Conservation (phyloP, 1,284 basidiomycete genomes). For the Boletus putidus region DNA sequence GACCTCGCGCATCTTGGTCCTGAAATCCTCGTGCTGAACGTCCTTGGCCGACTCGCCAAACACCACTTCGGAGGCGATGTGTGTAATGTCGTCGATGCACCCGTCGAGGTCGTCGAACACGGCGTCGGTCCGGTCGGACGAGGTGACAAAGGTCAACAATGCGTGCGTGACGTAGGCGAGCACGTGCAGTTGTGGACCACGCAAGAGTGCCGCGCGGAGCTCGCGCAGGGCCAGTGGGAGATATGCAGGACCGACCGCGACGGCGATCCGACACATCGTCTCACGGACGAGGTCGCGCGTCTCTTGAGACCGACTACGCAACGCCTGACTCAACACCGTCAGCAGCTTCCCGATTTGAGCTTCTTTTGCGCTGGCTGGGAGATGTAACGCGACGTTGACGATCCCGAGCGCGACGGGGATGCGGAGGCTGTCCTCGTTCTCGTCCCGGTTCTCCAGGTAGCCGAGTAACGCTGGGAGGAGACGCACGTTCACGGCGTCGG, state of each 20-base stretch:
- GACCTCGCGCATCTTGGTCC: slow-evolving; percentile 93
- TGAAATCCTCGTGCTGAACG: slow-evolving; percentile 87
- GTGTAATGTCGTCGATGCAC: slow-evolving; percentile 75
- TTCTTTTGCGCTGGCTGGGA: slow-evolving; percentile 70
- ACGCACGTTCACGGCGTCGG: slow-evolving; percentile 73
- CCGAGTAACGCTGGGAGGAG: slow-evolving; percentile 76
- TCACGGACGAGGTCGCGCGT: slow-evolving; percentile 88
- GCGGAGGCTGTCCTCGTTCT: slow-evolving; percentile 80
- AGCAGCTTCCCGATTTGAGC: slow-evolving; percentile 79
- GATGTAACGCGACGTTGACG: slow-evolving; percentile 78
- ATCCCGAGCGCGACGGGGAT: slow-evolving; percentile 91
- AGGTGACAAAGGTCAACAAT: slow-evolving; percentile 78
- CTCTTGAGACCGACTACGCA: slow-evolving; percentile 92
- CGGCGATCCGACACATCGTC: slow-evolving; percentile 81
- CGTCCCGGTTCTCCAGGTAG: slow-evolving; percentile 83
- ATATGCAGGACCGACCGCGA: slow-evolving; percentile 73
- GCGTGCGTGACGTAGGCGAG: slow-evolving; percentile 86
- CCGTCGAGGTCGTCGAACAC: slow-evolving; percentile 70
- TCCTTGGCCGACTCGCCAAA: slow-evolving; percentile 95
- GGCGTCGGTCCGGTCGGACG: slow-evolving; percentile 49
- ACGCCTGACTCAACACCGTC: slow-evolving; percentile 82
- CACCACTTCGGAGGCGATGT: slow-evolving; percentile 88
- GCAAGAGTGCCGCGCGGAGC: slow-evolving; percentile 77
- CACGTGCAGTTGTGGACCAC: slow-evolving; percentile 94
- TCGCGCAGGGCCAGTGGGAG: slow-evolving; percentile 79